Evolutionary conservation across 306 rosid species (phyloP).

Genomic region (Quercus cerris): DNA sequence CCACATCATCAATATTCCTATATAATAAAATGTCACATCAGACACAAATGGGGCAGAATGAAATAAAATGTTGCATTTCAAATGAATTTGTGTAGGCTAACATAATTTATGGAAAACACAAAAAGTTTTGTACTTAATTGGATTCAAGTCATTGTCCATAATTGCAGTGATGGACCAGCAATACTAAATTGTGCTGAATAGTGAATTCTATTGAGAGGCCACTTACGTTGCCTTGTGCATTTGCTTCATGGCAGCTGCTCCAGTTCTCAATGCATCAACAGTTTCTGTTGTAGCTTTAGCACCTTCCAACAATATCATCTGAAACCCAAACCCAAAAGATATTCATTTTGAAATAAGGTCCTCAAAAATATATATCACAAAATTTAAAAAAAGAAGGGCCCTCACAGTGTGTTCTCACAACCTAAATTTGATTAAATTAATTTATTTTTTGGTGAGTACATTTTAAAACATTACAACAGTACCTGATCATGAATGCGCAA

Average conservation of each 20-base stretch:
- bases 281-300: conserved; percentile 99
- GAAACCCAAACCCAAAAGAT: conserved; percentile 7
- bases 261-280: conserved; percentile 92
- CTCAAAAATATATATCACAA: background rate
- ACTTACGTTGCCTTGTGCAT: conserved; percentile 98
- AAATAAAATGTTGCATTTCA: background rate
- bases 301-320: conserved; percentile 99
- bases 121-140: background rate
- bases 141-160: background rate
- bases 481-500: conserved; percentile 98
- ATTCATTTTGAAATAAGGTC: background rate
- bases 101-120: background rate
- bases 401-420: background rate
- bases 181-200: background rate
- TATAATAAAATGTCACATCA: conserved; percentile 14
- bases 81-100: background rate
- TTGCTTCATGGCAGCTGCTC: conserved; percentile 96
- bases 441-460: background rate
- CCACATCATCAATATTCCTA: conserved; percentile 97
- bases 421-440: background rate
- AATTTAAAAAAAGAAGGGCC: background rate
- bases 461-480: conserved; percentile 11
- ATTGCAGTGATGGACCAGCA: background rate
- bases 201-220: background rate
- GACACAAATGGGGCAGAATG: background rate